Evolutionary conservation across 2,329 filamentous ascomycete species (phyloP).

Genomic region (Geoglossum cookeanum): DNA sequence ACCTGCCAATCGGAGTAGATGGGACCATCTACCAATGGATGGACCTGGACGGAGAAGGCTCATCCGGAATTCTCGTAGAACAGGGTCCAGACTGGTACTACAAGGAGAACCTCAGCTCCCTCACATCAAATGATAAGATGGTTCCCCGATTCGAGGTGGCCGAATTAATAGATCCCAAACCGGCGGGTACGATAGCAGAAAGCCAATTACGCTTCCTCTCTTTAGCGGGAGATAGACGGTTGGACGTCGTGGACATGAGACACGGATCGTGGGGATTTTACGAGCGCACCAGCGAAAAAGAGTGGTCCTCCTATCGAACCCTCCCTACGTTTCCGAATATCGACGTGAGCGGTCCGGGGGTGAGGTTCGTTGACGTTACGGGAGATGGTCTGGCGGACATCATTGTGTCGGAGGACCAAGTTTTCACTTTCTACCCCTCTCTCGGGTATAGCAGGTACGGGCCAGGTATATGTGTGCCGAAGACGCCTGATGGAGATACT

Average conservation of each 20-base stretch:
- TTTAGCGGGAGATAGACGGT: not conserved
- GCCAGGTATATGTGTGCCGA: not conserved
- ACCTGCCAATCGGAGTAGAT: not conserved
- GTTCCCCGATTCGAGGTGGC: not conserved
- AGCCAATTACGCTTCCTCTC: not conserved
- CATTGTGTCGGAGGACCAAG: slow-evolving; percentile 7
- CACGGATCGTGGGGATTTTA: slow-evolving; percentile 1
- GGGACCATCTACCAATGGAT: slow-evolving; percentile 9
- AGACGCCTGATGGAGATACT: not conserved
- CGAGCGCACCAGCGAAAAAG: slow-evolving; percentile 3
- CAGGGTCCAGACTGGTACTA: slow-evolving; percentile 8
- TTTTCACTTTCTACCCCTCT: slow-evolving; percentile 8
- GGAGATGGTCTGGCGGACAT: not conserved
- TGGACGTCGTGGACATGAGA: not conserved
- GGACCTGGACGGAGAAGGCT: slow-evolving; percentile 14
- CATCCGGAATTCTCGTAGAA: slow-evolving; percentile 9
- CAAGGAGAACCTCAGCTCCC: slow-evolving; percentile 8
- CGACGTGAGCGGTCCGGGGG: not conserved
- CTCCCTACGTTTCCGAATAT: slow-evolving; percentile 8
- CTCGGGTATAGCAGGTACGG: not conserved
- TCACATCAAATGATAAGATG: not conserved
- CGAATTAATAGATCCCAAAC: not conserved
- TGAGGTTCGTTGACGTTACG: slow-evolving; percentile 3
- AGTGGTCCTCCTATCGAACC: slow-evolving; percentile 5
- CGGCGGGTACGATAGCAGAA: too few relatives aligned